These are phyloP conservation scores for Posidonia australis DNA, from an alignment of 106 monocot genomes.

Conservation along the genomic window DNA sequence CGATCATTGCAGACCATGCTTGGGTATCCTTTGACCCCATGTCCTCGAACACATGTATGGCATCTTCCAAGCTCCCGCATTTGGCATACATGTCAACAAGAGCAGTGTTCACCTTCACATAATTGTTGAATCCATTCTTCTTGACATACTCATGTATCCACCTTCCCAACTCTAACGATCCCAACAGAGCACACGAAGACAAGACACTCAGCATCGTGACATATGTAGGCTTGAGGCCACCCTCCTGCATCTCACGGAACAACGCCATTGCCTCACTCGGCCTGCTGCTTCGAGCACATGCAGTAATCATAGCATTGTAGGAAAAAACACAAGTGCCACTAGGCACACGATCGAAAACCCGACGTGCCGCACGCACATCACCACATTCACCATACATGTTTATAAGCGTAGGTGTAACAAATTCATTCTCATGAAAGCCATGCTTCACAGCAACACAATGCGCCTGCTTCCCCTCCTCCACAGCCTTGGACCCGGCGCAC, in stretches of 20 bases:
- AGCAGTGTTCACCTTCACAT: constrained; percentile 51
- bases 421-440: constrained; percentile 27
- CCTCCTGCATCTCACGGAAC: constrained; percentile 45
- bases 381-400: constrained; percentile 69
- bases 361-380: constrained; percentile 27
- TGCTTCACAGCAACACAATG: constrained; percentile 41
- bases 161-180: constrained; percentile 51
- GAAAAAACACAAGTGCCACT: constrained; percentile 26
- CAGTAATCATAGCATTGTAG: constrained; percentile 60
- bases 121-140: constrained; percentile 27
- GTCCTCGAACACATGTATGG: constrained; percentile 34
- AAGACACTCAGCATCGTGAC: constrained; percentile 60
- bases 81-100: constrained; percentile 82
- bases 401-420: constrained; percentile 50
- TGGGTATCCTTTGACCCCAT: constrained; percentile 52
- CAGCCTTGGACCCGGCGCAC: constrained; percentile 29
- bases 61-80: constrained; percentile 71
- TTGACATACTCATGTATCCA: constrained; percentile 58
- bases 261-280: constrained; percentile 50
- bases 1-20: constrained; percentile 76
- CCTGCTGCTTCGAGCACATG: constrained; percentile 31
- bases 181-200: constrained; percentile 44
- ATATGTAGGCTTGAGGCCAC: constrained; percentile 32
- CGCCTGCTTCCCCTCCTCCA: constrained; percentile 33
- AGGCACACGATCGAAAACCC: constrained; percentile 28